A percentile compares a stretch with the other conserved stretches of the same genome.
Conservation (phyloP, 306 rosid genomes). For the Cicer yamashitae region DNA sequence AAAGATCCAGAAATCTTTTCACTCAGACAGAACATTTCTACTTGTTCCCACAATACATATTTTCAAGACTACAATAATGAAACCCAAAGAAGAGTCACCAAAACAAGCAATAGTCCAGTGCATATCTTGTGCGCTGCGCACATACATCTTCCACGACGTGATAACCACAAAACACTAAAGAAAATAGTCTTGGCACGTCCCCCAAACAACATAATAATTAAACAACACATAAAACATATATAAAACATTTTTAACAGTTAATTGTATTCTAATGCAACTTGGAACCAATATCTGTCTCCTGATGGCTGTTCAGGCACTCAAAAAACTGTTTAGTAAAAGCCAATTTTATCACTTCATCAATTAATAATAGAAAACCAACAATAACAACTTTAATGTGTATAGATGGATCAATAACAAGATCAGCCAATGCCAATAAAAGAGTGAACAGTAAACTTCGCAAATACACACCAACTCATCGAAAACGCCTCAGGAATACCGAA, state of each 20-base stretch:
- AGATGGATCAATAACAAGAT: conserved; percentile 14
- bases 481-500: conserved; percentile 24
- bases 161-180: conserved; percentile 31
- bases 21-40: background rate
- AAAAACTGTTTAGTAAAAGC: conserved; percentile 2
- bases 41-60: conserved; percentile 21
- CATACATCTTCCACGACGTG: background rate
- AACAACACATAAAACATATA: background rate
- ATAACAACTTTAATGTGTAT: conserved; percentile 7
- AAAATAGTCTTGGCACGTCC: conserved; percentile 25
- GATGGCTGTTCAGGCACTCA: conserved; percentile 31
- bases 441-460: conserved; percentile 20
- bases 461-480: conserved; percentile 9
- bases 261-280: conserved; percentile 22
- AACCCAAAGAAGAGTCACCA: background rate
- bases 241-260: conserved; percentile 4
- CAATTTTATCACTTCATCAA: background rate
- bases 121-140: background rate
- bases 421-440: conserved; percentile 27
- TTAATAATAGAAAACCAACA: conserved; percentile 1
- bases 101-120: background rate
- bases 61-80: conserved; percentile 18
- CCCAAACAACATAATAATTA: conserved; percentile 4
- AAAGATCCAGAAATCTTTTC: conserved; percentile 36
- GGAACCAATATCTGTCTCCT: conserved; percentile 28